These are phyloP conservation scores for Amesomyces nigricolor DNA, from an alignment of 2,329 filamentous ascomycete species.

Conservation along the genomic window DNA sequence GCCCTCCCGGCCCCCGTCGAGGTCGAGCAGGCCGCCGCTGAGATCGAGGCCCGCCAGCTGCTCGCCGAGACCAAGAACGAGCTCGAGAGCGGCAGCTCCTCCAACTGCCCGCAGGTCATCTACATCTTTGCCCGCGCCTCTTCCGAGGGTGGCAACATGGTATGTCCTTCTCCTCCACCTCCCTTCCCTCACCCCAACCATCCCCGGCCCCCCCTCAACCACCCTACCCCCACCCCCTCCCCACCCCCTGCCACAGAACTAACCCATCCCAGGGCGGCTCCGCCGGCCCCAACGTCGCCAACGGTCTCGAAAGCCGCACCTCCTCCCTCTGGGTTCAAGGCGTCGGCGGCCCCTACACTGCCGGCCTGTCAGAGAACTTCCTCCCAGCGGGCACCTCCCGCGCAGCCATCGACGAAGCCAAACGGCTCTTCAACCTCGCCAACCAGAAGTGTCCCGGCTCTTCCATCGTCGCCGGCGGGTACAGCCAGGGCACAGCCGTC, in stretches of 20 bases:
- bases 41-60: constrained; percentile 12
- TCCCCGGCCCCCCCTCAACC: not conserved
- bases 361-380: constrained; percentile 19
- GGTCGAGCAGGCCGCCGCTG: not conserved
- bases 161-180: not conserved
- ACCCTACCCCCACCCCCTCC: not conserved
- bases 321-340: constrained; percentile 39
- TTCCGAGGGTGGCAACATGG: constrained; percentile 37
- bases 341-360: constrained; percentile 35
- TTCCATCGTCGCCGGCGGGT: constrained; percentile 37
- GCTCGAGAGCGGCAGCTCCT: constrained; percentile 14
- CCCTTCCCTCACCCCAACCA: too few species aligned
- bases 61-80: constrained; percentile 15
- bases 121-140: constrained; percentile 39
- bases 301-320: constrained; percentile 28
- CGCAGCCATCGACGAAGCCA: constrained; percentile 37
- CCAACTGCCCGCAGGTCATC: constrained; percentile 34
- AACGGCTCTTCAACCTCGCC: constrained; percentile 36
- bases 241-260: not conserved
- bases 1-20: constrained; percentile 13
- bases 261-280: constrained; percentile 4
- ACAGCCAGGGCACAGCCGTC: constrained; percentile 38
- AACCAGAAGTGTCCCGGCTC: constrained; percentile 39
- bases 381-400: constrained; percentile 19
- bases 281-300: constrained; percentile 14